Evolutionary conservation across 805 yeast species (phyloP).

Genomic region (Hanseniaspora clermontiae): DNA sequence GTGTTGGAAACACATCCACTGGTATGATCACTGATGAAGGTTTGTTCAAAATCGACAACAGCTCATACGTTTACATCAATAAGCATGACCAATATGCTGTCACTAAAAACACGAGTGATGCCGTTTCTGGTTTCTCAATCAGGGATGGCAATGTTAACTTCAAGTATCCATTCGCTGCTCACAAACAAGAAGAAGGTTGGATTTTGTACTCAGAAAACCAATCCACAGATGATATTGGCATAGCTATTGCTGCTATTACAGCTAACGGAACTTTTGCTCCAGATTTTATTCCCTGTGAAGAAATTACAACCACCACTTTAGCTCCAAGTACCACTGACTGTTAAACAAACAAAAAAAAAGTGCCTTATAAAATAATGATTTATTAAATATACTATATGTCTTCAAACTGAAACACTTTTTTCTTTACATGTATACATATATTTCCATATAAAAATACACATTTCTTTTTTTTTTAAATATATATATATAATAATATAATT

Average conservation of each 20-base stretch:
- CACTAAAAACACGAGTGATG: slow-evolving; percentile 19
- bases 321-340: not conserved
- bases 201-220: not conserved
- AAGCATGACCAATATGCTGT: slow-evolving; percentile 18
- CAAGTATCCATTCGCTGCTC: slow-evolving; percentile 5
- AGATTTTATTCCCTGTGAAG: slow-evolving; percentile 12
- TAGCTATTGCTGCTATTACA: slow-evolving; percentile 19
- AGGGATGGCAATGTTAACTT: slow-evolving; percentile 29
- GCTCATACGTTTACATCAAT: slow-evolving; percentile 23
- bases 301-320: not conserved
- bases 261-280: slow-evolving; percentile 17
- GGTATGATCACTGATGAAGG: slow-evolving; percentile 25
- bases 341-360: not conserved
- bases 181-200: not conserved
- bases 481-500: not conserved
- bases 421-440: too few relatives aligned
- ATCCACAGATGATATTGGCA: slow-evolving; percentile 13
- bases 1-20: slow-evolving; percentile 12
- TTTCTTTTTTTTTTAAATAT: not conserved
- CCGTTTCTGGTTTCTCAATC: slow-evolving; percentile 31
- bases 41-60: slow-evolving; percentile 24
- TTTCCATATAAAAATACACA: not conserved
- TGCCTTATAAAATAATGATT: not conserved
- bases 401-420: too few relatives aligned
- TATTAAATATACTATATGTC: too few relatives aligned